Percentiles rank a stretch among this genome's conserved stretches.
Evolutionary conservation across 2,329 filamentous ascomycete genomes (phyloP).

Genomic region (Catunica adiposa): DNA sequence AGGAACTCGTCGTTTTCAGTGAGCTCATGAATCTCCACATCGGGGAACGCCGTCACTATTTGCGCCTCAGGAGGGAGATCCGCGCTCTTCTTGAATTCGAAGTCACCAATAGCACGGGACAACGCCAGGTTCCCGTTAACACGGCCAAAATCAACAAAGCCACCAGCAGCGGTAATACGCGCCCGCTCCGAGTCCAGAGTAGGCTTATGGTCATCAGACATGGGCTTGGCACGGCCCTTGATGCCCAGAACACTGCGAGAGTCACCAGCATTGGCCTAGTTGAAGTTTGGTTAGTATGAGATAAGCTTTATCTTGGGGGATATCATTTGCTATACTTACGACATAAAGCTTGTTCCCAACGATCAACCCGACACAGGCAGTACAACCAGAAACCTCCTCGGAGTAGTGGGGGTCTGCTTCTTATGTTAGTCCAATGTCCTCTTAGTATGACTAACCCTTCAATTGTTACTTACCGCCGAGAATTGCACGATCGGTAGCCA

Average conservation of each 20-base stretch:
- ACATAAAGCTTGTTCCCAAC: slow-evolving; percentile 87
- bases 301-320: background rate
- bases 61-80: slow-evolving; percentile 95
- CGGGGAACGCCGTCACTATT: slow-evolving; percentile 92
- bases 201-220: slow-evolving; percentile 98
- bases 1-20: slow-evolving; percentile 90
- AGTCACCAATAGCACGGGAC: slow-evolving; percentile 94
- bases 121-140: slow-evolving; percentile 96
- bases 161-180: slow-evolving; percentile 84
- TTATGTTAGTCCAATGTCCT: background rate
- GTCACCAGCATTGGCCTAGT: slow-evolving; percentile 87
- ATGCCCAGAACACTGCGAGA: slow-evolving; percentile 89
- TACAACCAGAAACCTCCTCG: slow-evolving; percentile 96
- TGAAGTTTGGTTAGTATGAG: background rate
- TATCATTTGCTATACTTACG: slow-evolving; percentile 47
- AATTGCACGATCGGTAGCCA: slow-evolving; percentile 90
- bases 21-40: slow-evolving; percentile 82
- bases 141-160: slow-evolving; percentile 94
- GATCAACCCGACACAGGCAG: slow-evolving; percentile 78
- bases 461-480: slow-evolving; percentile 55
- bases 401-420: slow-evolving; percentile 79
- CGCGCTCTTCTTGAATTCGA: slow-evolving; percentile 99
- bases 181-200: slow-evolving; percentile 97
- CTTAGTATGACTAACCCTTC: background rate
- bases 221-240: slow-evolving; percentile 89